Evolutionary conservation across 495 filamentous ascomycete species (phyloP).

Genomic region (Tetracladium marchalianum): DNA sequence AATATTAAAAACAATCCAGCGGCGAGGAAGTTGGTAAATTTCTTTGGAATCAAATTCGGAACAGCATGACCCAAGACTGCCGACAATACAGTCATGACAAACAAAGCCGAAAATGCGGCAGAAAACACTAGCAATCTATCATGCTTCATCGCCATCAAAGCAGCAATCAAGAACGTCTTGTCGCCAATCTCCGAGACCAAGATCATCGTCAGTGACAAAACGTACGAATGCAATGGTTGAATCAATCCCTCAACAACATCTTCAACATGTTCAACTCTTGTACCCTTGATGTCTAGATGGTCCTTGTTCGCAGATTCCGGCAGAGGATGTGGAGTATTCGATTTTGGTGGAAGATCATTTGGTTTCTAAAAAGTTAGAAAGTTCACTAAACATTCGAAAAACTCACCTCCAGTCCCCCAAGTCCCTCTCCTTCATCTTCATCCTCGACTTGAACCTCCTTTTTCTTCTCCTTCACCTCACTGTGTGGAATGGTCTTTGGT

Average conservation of each 20-base stretch:
- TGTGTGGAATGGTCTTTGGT: conserved; percentile 78
- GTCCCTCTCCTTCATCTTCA: conserved; percentile 23
- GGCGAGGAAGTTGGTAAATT: conserved; percentile 77
- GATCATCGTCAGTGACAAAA: conserved; percentile 94
- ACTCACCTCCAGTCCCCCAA: conserved; percentile 60
- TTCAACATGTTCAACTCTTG: conserved; percentile 14
- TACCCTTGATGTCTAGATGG: conserved; percentile 48
- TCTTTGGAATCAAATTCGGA: conserved; percentile 80
- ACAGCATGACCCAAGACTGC: conserved; percentile 92
- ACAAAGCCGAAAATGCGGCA: conserved; percentile 81
- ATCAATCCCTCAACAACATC: conserved; percentile 54
- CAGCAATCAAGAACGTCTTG: conserved; percentile 96
- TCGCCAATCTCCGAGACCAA: conserved; percentile 95
- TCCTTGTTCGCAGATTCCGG: conserved; percentile 57
- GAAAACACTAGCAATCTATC: conserved; percentile 87
- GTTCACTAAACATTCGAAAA: neutral
- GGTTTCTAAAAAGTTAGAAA: conserved; percentile 55
- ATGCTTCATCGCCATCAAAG: conserved; percentile 98
- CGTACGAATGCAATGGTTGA: conserved; percentile 80
- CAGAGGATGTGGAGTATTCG: conserved; percentile 64
- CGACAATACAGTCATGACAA: conserved; percentile 93
- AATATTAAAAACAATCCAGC: conserved; percentile 82
- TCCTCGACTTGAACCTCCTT: conserved; percentile 25
- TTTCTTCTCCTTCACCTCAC: conserved; percentile 51
- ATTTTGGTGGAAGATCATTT: conserved; percentile 65